A percentile compares a stretch with the other conserved stretches of the same genome.
These are phyloP conservation scores for Exophiala xenobiotica DNA, from an alignment of 2,329 filamentous ascomycete genomes.

Conservation along the genomic window DNA sequence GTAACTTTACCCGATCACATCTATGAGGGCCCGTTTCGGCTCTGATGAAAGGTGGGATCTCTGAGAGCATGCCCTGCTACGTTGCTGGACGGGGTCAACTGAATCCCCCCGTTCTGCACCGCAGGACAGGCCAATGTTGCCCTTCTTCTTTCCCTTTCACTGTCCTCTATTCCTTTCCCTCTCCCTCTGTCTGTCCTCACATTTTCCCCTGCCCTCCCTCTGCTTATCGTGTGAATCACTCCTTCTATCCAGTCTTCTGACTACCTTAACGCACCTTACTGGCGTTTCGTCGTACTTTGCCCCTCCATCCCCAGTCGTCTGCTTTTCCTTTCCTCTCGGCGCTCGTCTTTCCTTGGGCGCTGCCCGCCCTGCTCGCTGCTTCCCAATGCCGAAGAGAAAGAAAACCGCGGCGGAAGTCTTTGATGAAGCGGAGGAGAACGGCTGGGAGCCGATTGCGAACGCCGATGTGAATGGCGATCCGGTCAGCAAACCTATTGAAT, in stretches of 20 bases:
- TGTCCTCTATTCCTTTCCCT: conserved; percentile 13
- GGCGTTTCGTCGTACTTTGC: too few relatives aligned
- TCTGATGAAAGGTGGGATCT: background rate
- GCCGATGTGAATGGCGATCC: conserved; percentile 26
- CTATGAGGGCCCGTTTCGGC: conserved; percentile 13
- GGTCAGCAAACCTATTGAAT: conserved; percentile 27
- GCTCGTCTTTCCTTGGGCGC: conserved; percentile 14
- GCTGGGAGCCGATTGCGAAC: conserved; percentile 13
- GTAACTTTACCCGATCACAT: conserved; percentile 16
- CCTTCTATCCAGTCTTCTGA: conserved; percentile 17
- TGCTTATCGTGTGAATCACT: conserved; percentile 17
- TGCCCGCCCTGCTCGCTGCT: conserved; percentile 22
- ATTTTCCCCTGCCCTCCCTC: conserved; percentile 16
- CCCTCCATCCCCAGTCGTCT: conserved; percentile 21
- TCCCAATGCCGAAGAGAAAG: conserved; percentile 47
- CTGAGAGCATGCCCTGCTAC: conserved; percentile 5
- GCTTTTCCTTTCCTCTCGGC: conserved; percentile 19
- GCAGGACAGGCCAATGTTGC: conserved; percentile 13
- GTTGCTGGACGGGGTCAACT: conserved; percentile 12
- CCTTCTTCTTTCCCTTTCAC: conserved; percentile 10
- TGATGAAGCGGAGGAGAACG: conserved; percentile 28
- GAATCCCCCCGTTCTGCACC: conserved; percentile 12
- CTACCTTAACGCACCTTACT: conserved; percentile 16
- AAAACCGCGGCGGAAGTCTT: conserved; percentile 46
- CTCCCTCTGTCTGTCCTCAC: conserved; percentile 15